Base-by-base conservation (phyloP, 2,329 filamentous ascomycete genomes). In the Ramularia collo-cygni region DNA sequence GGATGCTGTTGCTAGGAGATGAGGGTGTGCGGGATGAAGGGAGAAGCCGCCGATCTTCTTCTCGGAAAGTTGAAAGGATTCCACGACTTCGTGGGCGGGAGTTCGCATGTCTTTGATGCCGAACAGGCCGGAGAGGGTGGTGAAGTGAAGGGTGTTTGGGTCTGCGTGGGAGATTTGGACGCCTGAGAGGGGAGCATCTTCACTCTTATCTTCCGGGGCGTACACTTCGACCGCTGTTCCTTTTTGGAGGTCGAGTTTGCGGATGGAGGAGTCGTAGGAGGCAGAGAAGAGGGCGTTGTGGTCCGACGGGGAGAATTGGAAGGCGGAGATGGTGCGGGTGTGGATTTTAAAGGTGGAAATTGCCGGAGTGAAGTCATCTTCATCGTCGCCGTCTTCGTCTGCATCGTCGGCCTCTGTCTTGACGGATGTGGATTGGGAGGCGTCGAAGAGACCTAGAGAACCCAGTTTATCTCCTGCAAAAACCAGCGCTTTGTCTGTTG, bases 41-140 rank as follows among this genome's bases (percentile, higher is more conserved):
- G 82, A 84, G 63, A 96, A 96, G 1, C 92, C 92, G 13, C 92
- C 92, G 38, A 98, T 95, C 58, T 98, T 98, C 62, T 94, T 89
- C 38, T 93, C 88, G 0, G 81, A 84, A 0, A 96, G 68, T 7
- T 77, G 72, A 75, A 86, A 93, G 1, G 84, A 67, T 12, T 87
- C 76, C 2, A 55, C 56, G 0, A 75, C 72, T 2, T 77, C 71
- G 5, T 65, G 65, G 0, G 72, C 62, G 0, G 66, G 64, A 0
- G 75, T 72, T 6, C 90, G 79, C 39, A 83, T 72, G 56, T 98
- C 92, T 56, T 92, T 80, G 1, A 83, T 79, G 0, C 89, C 89
- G 18, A 96, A 81, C 0, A 70, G 71, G 2, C 92, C 92, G 24
- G 85, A 75, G 0, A 98, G 69, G 0, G 90, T 95, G 0, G 89